Base-by-base conservation (phyloP, 2,329 filamentous ascomycete genomes). In the Fusarium succisae region DNA sequence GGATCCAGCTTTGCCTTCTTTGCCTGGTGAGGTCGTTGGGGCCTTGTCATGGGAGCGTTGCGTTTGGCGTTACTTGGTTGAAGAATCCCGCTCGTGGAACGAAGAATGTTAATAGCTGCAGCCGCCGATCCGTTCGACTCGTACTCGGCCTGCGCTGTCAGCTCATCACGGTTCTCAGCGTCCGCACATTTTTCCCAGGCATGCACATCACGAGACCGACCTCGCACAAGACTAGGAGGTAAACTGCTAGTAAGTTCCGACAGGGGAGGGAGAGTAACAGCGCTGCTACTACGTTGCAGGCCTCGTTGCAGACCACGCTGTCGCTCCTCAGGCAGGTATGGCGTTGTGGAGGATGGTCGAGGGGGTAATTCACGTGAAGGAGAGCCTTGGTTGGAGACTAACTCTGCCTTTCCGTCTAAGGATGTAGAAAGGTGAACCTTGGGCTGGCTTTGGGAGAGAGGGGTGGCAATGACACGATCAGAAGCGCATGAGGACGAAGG, bases 141-240 rank as follows among this genome's bases (percentile, higher is more conserved):
- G 76, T 94, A 91, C 82, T 96, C 93, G 15, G 93, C 93, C 75
- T 94, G 92, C n/a, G 90, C 89, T 28, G 92, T 95, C 63, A 98
- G 85, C 74, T 94, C 93, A 78, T 94, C 94, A 48, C 93, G 91
- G 58, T 89, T 85, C 74, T 96, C 93, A 13, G 92, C 91, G 79
- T 97, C 94, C 78, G 94, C 96, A 84, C 93, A 95, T 65, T 94
- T 94, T 79, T 97, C 94, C 96, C 96, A 98, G 12, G 93, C 93
- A 57, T 95, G 91, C 24, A 95, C 94, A 81, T 98, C 94, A 62
- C 94, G 91, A 65, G 95, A 98, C 64, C 96, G 90, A 62, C 94
- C 94, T 63, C 91, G 91, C 39, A 85, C 84, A 24, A 92, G 84
- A 41, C 86, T 86, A 26, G 88, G 89, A 32, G 88, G 87, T 20